Percentiles rank a stretch among this genome's conserved stretches.
Conservation (phyloP, 805 yeast species). For the Kuraishia floccosa region DNA sequence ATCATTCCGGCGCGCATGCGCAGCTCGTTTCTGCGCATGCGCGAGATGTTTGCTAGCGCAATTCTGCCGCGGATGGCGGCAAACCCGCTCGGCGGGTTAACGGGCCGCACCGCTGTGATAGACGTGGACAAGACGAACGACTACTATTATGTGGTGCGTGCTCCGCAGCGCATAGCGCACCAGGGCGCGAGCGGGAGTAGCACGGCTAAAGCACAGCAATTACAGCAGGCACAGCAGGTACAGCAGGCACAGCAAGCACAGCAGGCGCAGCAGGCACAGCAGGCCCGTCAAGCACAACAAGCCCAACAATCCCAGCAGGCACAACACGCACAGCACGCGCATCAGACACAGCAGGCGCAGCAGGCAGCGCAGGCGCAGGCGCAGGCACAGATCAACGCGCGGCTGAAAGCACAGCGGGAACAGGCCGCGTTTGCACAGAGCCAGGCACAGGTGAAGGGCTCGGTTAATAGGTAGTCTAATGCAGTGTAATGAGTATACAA, state of each 20-base stretch:
- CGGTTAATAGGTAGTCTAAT: too few relatives aligned
- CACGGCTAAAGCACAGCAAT: not conserved
- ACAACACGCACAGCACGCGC: slow-evolving; percentile 1
- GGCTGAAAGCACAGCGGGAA: too few relatives aligned
- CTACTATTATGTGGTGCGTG: slow-evolving; percentile 42
- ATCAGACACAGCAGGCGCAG: not conserved
- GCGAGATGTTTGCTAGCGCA: slow-evolving; percentile 91
- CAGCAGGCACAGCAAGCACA: not conserved
- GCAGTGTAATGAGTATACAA: too few relatives aligned
- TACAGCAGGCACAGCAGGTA: not conserved
- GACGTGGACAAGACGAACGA: slow-evolving; percentile 63
- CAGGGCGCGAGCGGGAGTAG: not conserved
- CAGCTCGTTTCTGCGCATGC: slow-evolving; percentile 68
- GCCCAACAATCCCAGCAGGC: not conserved
- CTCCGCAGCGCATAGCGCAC: slow-evolving; percentile 25
- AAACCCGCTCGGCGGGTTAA: slow-evolving; percentile 60
- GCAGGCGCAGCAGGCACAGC: not conserved
- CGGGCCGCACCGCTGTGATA: slow-evolving; percentile 69
- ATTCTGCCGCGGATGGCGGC: slow-evolving; percentile 49
- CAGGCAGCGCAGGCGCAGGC: slow-evolving; percentile 2
- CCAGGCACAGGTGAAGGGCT: not conserved
- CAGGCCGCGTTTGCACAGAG: not conserved
- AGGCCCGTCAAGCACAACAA: not conserved
- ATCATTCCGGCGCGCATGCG: slow-evolving; percentile 61
- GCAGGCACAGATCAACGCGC: slow-evolving; percentile 2